Conservation (phyloP, 805 yeast genomes). For the Nakazawaea wickerhamii region DNA sequence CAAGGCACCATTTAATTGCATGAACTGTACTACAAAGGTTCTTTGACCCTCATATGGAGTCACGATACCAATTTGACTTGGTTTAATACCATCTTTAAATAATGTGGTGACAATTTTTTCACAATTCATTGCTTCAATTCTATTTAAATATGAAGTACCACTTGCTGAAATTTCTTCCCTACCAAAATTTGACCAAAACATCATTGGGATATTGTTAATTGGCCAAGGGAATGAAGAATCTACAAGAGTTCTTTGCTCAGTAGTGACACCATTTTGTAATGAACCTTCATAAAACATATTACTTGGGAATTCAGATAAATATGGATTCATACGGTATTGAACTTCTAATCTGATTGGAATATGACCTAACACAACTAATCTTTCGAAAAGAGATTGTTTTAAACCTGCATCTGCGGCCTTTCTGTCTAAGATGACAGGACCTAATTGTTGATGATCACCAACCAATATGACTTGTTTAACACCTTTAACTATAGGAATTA, state of each 20-base stretch:
- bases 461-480: constrained; percentile 82
- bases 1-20: constrained; percentile 66
- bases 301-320: constrained; percentile 79
- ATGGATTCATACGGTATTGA: constrained; percentile 94
- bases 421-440: constrained; percentile 81
- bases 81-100: constrained; percentile 71
- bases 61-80: constrained; percentile 83
- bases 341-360: constrained; percentile 83
- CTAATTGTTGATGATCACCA: constrained; percentile 95
- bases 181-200: constrained; percentile 91
- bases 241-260: constrained; percentile 55
- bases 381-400: constrained; percentile 80
- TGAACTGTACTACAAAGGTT: constrained; percentile 70
- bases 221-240: constrained; percentile 88
- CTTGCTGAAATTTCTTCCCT: constrained; percentile 80
- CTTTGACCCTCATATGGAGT: constrained; percentile 96
- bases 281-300: constrained; percentile 92
- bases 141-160: constrained; percentile 78
- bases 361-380: constrained; percentile 77
- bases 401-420: constrained; percentile 85
- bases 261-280: constrained; percentile 86
- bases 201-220: constrained; percentile 76
- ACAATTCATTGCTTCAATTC: constrained; percentile 86
- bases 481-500: constrained; percentile 85
- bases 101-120: constrained; percentile 70